Evolutionary conservation across 768 basidiomycete species (phyloP).

Genomic region (Lactarius sanguifluus): DNA sequence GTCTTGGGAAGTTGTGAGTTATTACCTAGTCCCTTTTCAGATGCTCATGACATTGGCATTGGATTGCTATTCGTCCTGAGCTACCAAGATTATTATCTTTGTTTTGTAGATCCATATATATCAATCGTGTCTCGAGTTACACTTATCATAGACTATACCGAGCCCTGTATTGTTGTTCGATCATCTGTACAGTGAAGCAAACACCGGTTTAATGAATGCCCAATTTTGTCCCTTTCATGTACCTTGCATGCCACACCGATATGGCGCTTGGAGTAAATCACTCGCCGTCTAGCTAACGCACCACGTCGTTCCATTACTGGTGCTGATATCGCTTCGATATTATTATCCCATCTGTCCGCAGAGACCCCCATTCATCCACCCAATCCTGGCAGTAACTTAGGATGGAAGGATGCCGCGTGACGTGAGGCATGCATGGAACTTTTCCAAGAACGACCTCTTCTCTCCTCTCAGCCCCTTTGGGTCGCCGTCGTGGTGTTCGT

Average conservation of each 20-base stretch:
- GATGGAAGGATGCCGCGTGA: not conserved
- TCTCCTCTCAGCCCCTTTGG: not conserved
- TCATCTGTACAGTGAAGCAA: not conserved
- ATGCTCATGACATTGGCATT: not conserved
- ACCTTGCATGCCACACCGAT: not conserved
- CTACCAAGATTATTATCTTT: not conserved
- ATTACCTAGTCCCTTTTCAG: not conserved
- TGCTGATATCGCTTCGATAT: not conserved
- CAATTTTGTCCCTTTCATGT: not conserved
- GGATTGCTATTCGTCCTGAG: not conserved
- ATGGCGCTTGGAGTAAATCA: too few species aligned
- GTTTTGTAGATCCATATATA: conserved; percentile 5
- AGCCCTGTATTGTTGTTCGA: not conserved
- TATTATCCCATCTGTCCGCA: not conserved
- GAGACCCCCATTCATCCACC: not conserved
- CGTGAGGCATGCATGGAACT: not conserved
- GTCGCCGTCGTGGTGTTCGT: not conserved
- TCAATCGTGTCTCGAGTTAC: not conserved
- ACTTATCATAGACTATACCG: not conserved
- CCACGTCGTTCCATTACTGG: not conserved
- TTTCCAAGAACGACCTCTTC: not conserved
- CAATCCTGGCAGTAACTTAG: not conserved
- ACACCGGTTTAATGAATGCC: not conserved
- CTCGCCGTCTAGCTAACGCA: too few species aligned
- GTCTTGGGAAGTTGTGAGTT: not conserved